Evolutionary conservation across 2,329 filamentous ascomycete genomes (phyloP).

Genomic region (Fusarium sp.): DNA sequence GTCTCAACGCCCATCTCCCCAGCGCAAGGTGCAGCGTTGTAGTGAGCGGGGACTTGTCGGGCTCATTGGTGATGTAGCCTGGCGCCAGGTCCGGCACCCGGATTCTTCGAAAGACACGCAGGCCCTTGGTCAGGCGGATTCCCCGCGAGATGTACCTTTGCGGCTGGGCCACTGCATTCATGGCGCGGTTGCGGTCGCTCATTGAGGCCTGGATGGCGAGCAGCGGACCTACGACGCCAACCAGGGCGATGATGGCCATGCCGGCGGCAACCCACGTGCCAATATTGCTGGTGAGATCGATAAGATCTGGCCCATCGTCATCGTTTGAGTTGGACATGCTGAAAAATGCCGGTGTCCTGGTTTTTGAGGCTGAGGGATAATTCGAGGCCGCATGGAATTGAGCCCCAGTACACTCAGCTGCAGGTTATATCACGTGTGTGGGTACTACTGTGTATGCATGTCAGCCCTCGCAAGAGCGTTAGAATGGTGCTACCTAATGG

Average conservation of each 20-base stretch:
- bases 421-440: too few species aligned
- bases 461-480: too few species aligned
- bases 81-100: slow-evolving; percentile 19
- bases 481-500: too few species aligned
- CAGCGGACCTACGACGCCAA: slow-evolving; percentile 18
- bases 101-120: slow-evolving; percentile 14
- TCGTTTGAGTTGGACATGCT: neutral
- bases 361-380: neutral
- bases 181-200: slow-evolving; percentile 22
- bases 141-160: slow-evolving; percentile 22
- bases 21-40: slow-evolving; percentile 3
- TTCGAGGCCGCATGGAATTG: neutral
- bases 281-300: slow-evolving; percentile 17
- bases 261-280: slow-evolving; percentile 25
- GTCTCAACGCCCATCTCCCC: slow-evolving; percentile 6
- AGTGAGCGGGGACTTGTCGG: slow-evolving; percentile 8
- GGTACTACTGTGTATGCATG: too few species aligned
- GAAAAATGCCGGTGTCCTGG: neutral
- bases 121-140: slow-evolving; percentile 9
- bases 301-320: neutral
- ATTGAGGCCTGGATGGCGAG: slow-evolving; percentile 24
- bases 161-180: slow-evolving; percentile 20
- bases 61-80: slow-evolving; percentile 27
- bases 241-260: slow-evolving; percentile 19
- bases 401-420: neutral